A percentile compares a stretch with the other conserved stretches of the same genome.
These are phyloP conservation scores for Oryza glaberrima DNA, from an alignment of 176 grass and related monocot genomes.

Conservation along the genomic window DNA sequence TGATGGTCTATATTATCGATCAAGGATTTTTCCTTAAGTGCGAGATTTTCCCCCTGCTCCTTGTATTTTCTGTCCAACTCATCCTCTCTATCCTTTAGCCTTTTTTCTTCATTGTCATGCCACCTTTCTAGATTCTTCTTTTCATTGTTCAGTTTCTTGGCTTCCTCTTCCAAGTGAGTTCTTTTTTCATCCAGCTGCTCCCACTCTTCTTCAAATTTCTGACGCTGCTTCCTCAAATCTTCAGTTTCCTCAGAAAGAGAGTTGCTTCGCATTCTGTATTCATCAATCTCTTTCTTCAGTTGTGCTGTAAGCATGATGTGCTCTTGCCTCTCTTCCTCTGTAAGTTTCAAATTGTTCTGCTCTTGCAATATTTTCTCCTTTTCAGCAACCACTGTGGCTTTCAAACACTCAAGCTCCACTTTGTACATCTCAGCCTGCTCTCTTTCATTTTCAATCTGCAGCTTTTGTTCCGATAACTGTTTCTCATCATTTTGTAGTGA, in stretches of 20 bases:
- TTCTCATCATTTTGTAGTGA: conserved; percentile 62
- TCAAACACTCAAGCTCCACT: conserved; percentile 62
- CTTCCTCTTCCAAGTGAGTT: conserved; percentile 55
- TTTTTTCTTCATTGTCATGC: conserved; percentile 67
- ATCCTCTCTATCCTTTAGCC: conserved; percentile 51
- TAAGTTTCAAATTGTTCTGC: conserved; percentile 66
- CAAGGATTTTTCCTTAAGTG: conserved; percentile 65
- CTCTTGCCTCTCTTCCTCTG: conserved; percentile 75
- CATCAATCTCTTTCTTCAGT: conserved; percentile 92
- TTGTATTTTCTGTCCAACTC: conserved; percentile 59
- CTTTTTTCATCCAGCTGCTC: conserved; percentile 91
- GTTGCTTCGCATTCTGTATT: conserved; percentile 77
- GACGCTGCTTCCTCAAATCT: conserved; percentile 74
- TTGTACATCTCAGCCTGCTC: conserved; percentile 49
- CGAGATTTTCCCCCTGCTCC: conserved; percentile 54
- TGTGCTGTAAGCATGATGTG: conserved; percentile 52
- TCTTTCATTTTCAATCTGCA: conserved; percentile 49
- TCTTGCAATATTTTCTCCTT: conserved; percentile 77
- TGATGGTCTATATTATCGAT: conserved; percentile 62
- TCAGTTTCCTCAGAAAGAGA: conserved; percentile 73
- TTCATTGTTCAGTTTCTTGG: conserved; percentile 67
- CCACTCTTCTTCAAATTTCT: conserved; percentile 97
- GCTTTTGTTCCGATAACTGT: conserved; percentile 68
- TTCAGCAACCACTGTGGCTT: conserved; percentile 59
- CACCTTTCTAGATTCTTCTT: conserved; percentile 72